Base-by-base conservation (phyloP, 2,329 filamentous ascomycete species). In the Aspergillus alliaceus region DNA sequence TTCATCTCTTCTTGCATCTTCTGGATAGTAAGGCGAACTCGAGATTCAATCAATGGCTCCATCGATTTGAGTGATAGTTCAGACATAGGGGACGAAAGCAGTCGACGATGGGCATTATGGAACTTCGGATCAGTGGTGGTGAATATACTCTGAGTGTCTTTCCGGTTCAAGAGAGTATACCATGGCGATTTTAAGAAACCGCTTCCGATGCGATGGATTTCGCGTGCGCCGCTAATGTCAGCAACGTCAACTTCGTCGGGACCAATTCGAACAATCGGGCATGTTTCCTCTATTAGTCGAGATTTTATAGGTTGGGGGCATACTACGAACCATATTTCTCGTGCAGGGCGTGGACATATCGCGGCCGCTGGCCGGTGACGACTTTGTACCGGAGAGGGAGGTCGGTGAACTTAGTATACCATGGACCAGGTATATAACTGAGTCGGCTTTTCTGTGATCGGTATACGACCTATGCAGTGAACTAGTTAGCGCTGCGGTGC, bases 1-100 rank as follows among this genome's bases (percentile, higher is more conserved):
- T 73, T 55, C 58, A 77, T 74, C 49, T 85, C 81, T 15, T 76
- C 67, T 0, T 59, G 65, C 20, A 85, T 84, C 46, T 69, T 72
- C 2, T 74, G 37, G 1, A 85, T 71, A 0, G 79, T 68, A 8
- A 80, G 59, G 0, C 71, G 63, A 0, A 77, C 70, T 22, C 75
- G 82, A 77, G 42, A 11, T 7, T 61, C 55, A 15, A 77, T 66
- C 9, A 72, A 61, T 0, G 67, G 59, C 54, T 76, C 76, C 54
- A 60, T 40, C 5, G 72, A 68, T 5, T 65, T 64, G 15, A 81
- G 53, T 2, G 75, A 73, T 35, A 71, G 70, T 34, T 80, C 77
- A 0, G 77, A 78, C 56, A 81, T 79, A 0, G 75, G 76, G 39
- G 74, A 69, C 0, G 71, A 66, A 6, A 81, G 58, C 0, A 74